Evolutionary conservation across 176 grass and related monocot species (phyloP), one percentile per base, ranked within the genome.

Genomic region (Paspalum notatum): DNA sequence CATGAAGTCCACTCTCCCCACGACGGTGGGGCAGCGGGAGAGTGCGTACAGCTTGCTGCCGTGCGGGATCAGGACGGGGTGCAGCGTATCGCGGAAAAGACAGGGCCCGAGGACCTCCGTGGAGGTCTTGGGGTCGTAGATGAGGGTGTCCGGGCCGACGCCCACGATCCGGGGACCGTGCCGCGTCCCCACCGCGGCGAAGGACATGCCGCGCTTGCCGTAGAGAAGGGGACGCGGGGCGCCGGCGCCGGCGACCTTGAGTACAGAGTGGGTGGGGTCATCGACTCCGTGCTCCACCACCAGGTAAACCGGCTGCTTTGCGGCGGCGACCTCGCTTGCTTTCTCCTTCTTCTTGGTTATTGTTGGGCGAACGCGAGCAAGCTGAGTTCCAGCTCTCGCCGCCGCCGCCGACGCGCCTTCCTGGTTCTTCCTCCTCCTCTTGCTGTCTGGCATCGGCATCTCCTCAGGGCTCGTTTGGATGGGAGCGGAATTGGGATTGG

Each of bases 11-110:
- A 18, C 0, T 7, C 26, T 10, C 12, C 5, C 9, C 3, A 68
- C 10, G 42, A 68, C 10, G 66, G 66, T 12, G 15, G 59, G 75
- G 44, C 16, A 6, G 44, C 75, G 25, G 10, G 45, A 38, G 59
- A 78, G 57, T 2, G 59, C 59, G 43, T 64, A 50, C 9, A 78
- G 22, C 24, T 78, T 21, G 75, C 44, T 4, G 57, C 75, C 75
- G 6, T 50, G 58, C 8, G 75, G 20, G 75, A 78, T 78, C 24
- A 78, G 75, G 75, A 78, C 1, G 44, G 60, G 75, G 6, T 9
- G 9, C 24, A 39, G 0, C 75, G 21, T 78, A 7, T 44, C 18
- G 44, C 3, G 0, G 75, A 50, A 5, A 17, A 78, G 45, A 21
- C 9, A 2, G 9, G 44, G 59, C 0, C 9, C 75, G 2, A 0